phyloP scores from a whole-genome alignment of 768 basidiomycete genomes.

The Hygrophorus pudorinus region DNA sequence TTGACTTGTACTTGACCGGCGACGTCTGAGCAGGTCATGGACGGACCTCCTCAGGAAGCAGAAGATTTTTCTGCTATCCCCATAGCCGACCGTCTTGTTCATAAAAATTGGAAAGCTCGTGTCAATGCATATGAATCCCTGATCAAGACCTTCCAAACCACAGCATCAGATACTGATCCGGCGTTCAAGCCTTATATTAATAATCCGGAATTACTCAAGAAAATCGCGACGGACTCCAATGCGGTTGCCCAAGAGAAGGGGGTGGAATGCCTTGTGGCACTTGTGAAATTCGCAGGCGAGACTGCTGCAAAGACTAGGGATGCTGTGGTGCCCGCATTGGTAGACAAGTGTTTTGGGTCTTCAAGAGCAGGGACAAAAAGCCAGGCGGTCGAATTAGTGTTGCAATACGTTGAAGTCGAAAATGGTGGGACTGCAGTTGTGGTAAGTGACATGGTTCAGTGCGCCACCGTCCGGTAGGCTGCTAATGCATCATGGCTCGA shows the following conservation, averaged over 20 bases:
- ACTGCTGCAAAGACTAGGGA: slow-evolving; percentile 73
- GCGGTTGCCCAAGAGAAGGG: slow-evolving; percentile 98
- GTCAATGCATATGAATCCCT: slow-evolving; percentile 87
- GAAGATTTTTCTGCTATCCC: slow-evolving; percentile 84
- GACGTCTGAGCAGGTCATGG: slow-evolving; percentile 41
- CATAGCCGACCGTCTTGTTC: slow-evolving; percentile 69
- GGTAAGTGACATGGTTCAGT: slow-evolving; percentile 45
- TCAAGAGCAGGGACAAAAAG: slow-evolving; percentile 82
- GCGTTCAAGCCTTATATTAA: slow-evolving; percentile 85
- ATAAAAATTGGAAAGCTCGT: slow-evolving; percentile 99
- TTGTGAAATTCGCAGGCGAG: slow-evolving; percentile 91
- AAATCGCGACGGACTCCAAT: slow-evolving; percentile 83
- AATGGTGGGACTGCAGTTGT: slow-evolving; percentile 80
- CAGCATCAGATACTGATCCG: slow-evolving; percentile 88
- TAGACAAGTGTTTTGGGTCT: slow-evolving; percentile 94
- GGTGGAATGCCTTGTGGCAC: slow-evolving; percentile 74
- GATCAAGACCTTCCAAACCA: slow-evolving; percentile 77
- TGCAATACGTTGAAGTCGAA: slow-evolving; percentile 92
- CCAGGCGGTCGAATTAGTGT: slow-evolving; percentile 73
- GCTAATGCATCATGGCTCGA: slow-evolving; percentile 14
- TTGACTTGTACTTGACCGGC: background rate
- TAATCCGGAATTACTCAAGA: slow-evolving; percentile 72
- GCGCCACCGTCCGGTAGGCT: slow-evolving; percentile 7
- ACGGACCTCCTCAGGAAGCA: slow-evolving; percentile 85
- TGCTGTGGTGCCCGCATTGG: slow-evolving; percentile 77